phyloP scores from a whole-genome alignment of 352 stramenopile species.

The Globisporangium uncinulatum region DNA sequence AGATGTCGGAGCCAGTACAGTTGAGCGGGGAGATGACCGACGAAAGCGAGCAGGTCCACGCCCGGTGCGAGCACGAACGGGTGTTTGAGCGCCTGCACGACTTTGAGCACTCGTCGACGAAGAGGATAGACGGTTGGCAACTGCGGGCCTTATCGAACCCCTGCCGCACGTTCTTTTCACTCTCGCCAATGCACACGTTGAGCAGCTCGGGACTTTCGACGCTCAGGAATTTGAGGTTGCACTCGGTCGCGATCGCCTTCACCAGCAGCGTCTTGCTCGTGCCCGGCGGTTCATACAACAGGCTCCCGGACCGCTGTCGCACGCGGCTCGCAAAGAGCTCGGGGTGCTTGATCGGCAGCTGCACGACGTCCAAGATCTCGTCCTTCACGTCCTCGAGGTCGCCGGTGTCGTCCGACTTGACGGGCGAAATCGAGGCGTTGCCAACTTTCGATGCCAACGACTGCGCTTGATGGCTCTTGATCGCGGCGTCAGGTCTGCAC shows the following conservation, averaged over 20 bases:
- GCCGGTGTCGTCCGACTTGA: slow-evolving; percentile 98
- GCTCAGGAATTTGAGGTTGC: slow-evolving; percentile 94
- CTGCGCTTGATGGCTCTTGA: slow-evolving; percentile 63
- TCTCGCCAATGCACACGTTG: slow-evolving; percentile 98
- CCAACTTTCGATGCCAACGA: slow-evolving; percentile 59
- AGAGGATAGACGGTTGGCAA: slow-evolving; percentile 85
- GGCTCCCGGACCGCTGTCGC: slow-evolving; percentile 72
- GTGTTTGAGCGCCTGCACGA: slow-evolving; percentile 78
- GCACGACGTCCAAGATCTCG: slow-evolving; percentile 90
- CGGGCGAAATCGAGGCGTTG: slow-evolving; percentile 88
- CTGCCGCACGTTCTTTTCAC: slow-evolving; percentile 93
- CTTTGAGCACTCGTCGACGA: slow-evolving; percentile 90
- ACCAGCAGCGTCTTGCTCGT: slow-evolving; percentile 95
- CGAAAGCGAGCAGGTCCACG: slow-evolving; percentile 54
- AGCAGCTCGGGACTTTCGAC: slow-evolving; percentile 96
- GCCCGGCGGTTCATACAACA: slow-evolving; percentile 80
- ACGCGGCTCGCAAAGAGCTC: slow-evolving; percentile 78
- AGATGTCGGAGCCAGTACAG: slow-evolving; percentile 84
- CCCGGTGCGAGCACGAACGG: slow-evolving; percentile 65
- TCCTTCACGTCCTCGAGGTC: slow-evolving; percentile 98
- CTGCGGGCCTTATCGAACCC: slow-evolving; percentile 89
- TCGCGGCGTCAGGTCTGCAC: slow-evolving; percentile 44
- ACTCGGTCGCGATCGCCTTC: slow-evolving; percentile 95
- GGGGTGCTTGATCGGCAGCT: slow-evolving; percentile 78
- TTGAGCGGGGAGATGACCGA: slow-evolving; percentile 59